phyloP scores from a whole-genome alignment of 2,329 filamentous ascomycete genomes.

The Phaeophleospora eucalypticola region DNA sequence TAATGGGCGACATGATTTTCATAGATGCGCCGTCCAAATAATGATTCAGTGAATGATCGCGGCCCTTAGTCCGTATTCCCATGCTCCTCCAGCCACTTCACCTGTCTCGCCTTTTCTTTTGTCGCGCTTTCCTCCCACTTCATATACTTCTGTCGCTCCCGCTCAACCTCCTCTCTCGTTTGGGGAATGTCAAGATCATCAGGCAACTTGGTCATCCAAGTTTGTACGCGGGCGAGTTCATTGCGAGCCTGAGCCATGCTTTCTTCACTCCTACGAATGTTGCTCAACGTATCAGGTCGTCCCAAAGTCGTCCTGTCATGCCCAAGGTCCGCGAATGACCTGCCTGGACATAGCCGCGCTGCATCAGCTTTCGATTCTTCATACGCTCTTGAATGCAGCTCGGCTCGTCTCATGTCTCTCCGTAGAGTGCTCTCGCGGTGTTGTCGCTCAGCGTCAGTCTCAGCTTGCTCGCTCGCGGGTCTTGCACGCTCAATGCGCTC shows the following conservation, averaged over 20 bases:
- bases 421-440: too few species aligned
- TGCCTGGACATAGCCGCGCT: constrained; percentile 4
- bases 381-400: constrained; percentile 3
- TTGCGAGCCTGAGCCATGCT: not conserved
- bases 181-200: not conserved
- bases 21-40: too few species aligned
- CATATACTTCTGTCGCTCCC: not conserved
- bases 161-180: not conserved
- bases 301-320: not conserved
- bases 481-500: not conserved
- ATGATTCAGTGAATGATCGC: too few species aligned
- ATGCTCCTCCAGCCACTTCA: not conserved
- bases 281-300: not conserved
- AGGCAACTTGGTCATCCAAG: not conserved
- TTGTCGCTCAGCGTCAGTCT: not conserved
- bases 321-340: not conserved
- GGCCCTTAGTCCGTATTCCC: not conserved
- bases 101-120: not conserved
- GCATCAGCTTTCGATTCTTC: constrained; percentile 9
- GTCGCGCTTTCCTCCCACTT: not conserved
- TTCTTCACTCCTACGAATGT: not conserved
- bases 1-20: too few species aligned
- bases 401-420: too few species aligned
- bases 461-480: not conserved
- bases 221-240: not conserved